Evolutionary conservation across 1,139 yeast species (phyloP).

Genomic region (Tardiomyces blankii): DNA sequence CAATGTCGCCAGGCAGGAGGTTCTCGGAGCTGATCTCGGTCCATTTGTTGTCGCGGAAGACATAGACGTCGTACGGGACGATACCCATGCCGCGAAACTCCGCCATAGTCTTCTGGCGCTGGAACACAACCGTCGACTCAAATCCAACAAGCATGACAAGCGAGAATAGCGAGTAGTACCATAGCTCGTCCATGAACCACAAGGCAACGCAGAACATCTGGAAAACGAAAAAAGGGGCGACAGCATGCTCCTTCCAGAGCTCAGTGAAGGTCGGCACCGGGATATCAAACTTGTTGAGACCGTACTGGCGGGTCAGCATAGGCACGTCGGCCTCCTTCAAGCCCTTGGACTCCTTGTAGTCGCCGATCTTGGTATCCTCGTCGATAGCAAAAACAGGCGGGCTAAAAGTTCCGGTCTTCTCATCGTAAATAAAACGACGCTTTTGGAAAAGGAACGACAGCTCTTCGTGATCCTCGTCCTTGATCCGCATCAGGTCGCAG

Average conservation of each 20-base stretch:
- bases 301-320: constrained; percentile 36
- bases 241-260: constrained; percentile 93
- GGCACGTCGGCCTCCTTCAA: constrained; percentile 33
- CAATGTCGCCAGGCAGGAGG: constrained; percentile 85
- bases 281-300: constrained; percentile 80
- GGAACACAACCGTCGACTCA: constrained; percentile 86
- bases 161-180: constrained; percentile 91
- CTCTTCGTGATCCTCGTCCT: constrained; percentile 49
- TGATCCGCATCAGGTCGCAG: constrained; percentile 48
- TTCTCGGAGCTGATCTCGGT: constrained; percentile 54
- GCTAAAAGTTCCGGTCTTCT: constrained; percentile 43
- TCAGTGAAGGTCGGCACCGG: constrained; percentile 90
- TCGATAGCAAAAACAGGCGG: constrained; percentile 81
- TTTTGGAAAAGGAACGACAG: constrained; percentile 79
- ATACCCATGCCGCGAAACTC: constrained; percentile 98
- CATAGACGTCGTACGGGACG: constrained; percentile 75
- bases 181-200: constrained; percentile 95
- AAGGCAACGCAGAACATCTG: constrained; percentile 92
- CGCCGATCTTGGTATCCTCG: constrained; percentile 43
- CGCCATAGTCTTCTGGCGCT: constrained; percentile 86
- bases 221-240: constrained; percentile 95
- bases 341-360: constrained; percentile 55
- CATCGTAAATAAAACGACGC: constrained; percentile 72
- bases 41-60: constrained; percentile 67
- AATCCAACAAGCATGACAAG: constrained; percentile 86